Conservation (phyloP, 2,329 filamentous ascomycete species). For the Trichoderma lentiforme region DNA sequence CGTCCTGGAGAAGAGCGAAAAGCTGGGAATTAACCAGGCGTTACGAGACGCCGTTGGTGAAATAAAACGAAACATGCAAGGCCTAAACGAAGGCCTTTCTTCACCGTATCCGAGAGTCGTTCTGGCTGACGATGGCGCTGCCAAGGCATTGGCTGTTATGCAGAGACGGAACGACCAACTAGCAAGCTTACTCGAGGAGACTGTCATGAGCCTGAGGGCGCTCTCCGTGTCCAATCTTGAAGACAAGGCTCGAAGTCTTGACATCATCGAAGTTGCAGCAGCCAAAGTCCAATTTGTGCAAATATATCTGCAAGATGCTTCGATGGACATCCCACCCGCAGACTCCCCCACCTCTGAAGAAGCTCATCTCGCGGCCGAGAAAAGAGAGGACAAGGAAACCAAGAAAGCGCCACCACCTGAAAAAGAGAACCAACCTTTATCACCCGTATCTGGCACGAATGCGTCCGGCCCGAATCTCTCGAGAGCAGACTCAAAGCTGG, state of each 20-base stretch:
- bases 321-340: constrained; percentile 44
- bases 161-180: constrained; percentile 65
- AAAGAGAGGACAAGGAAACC: not conserved
- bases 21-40: constrained; percentile 74
- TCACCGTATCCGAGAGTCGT: constrained; percentile 37
- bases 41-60: constrained; percentile 79
- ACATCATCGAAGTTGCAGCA: constrained; percentile 56
- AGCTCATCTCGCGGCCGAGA: not conserved
- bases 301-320: constrained; percentile 57
- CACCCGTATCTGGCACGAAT: not conserved
- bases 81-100: constrained; percentile 56
- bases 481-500: not conserved
- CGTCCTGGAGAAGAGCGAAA: constrained; percentile 69
- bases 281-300: constrained; percentile 65
- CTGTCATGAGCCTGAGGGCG: constrained; percentile 60
- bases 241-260: constrained; percentile 47
- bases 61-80: constrained; percentile 71
- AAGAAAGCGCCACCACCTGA: not conserved
- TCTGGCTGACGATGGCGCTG: constrained; percentile 34
- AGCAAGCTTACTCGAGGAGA: constrained; percentile 64
- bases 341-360: not conserved
- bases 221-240: constrained; percentile 50
- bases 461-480: not conserved
- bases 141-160: constrained; percentile 46
- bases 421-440: constrained; percentile 7